Base-by-base conservation (phyloP, 2,329 filamentous ascomycete species). In the Pseudodiploospora longispora region DNA sequence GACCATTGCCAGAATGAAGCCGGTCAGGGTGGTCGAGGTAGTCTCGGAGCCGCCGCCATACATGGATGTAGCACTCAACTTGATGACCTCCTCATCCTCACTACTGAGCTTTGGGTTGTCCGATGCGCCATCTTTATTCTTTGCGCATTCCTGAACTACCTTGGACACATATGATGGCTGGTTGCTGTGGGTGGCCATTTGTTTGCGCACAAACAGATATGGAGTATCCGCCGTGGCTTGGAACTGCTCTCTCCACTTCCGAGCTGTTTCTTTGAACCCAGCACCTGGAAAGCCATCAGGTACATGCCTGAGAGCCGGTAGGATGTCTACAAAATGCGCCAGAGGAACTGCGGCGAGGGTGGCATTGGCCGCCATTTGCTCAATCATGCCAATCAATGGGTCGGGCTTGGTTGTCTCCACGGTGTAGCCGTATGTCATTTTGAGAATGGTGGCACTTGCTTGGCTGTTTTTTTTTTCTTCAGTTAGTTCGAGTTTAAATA, bases 251-350 rank as follows among this genome's bases (percentile, higher is more conserved):
- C 30, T 43, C 33, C 41, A 47, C 30, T 40, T 7, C 27, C 41
- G 31, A 6, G 37, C 44, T 12, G 10, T 40, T 12, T 63, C 52
- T 2, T 55, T 47, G 43, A 56, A 59, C 4, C 38, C 38, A 3
- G 47, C 42, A 0, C 56, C 56, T 8, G 55, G 56, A n/a, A 56
- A 48, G 35, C 47, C 38, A 6, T 51, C 49, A 3, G 47, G 47
- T 8, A 50, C 35, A 36, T 48, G 39, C 28, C 34, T 30, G 0
- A 50, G 43, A 2, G 39, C 36, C 7, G 56, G 55, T 5, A 59
- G 42, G 10, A 54, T 47, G 19, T 59, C 55, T 5, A 59, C 55
- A 6, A 48, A 27, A 50, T 50, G 56, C 7, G 49, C 41, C 44
- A 51, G 50, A 1, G 56, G 55, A 12, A 46, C 48, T 4, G 51